Evolutionary conservation across 352 stramenopile genomes (phyloP), one percentile per base, ranked within the genome.

Genomic region (Phytopythium litorale): DNA sequence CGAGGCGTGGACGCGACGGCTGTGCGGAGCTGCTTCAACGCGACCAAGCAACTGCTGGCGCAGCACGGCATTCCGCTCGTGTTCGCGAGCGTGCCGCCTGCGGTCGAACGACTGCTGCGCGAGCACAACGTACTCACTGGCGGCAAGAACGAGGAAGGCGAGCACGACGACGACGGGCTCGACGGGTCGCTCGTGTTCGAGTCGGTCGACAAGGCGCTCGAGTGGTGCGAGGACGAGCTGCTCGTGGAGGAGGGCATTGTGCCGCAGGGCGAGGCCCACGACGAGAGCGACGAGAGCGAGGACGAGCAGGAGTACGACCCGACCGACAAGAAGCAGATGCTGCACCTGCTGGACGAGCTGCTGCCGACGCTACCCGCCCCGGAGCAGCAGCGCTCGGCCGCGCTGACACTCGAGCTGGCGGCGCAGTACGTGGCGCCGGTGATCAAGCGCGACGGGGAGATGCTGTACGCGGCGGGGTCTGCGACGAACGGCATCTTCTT

Each of bases 1-100:
- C 89, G 85, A 30, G 89, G 89, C 21, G 91, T 97, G n/a, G 89
- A 97, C 51, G 87, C 86, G 7, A 97, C 89, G 21, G 87, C 89
- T 13, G 85, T 94, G 33, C 79, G 86, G n/a, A 92, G 76, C 15
- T 94, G 86, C 64, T 95, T 96, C 71, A 88, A 92, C 52, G 84
- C 81, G 42, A 96, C 81, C 52, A 92, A 93, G 68, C 84, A 94
- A 48, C 60, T 96, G 16, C 65, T 94, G 18, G 72, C 69, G 13
- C 80, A 94, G 62, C 83, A 96, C 53, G 87, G 87, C 30, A 87
- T 96, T 57, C 65, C 66, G 25, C 71, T 96, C 7, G 74, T 94
- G 32, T 93, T 96, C 55, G 75, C 82, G 2, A 86, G 83, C 61
- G 76, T 96, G 9, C 82, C 84, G 12, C 71, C 73, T 0, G 68